Percentiles rank a stretch among this genome's conserved stretches.
phyloP scores from a whole-genome alignment of 768 basidiomycete species.

The Termitomyces sp. region DNA sequence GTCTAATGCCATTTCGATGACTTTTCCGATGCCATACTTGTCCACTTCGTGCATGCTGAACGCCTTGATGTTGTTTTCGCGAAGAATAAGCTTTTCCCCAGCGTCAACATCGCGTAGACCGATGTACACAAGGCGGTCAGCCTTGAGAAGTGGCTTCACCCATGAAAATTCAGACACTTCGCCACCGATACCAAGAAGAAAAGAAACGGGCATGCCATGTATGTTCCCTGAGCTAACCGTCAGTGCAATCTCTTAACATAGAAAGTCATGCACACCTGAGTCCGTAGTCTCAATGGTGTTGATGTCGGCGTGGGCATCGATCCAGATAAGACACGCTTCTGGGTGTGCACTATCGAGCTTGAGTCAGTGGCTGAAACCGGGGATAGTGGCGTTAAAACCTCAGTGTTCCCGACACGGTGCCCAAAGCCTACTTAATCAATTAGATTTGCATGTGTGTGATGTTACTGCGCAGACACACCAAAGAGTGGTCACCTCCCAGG shows the following conservation, averaged over 20 bases:
- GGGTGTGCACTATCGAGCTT: constrained; percentile 54
- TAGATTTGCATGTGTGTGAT: constrained; percentile 5
- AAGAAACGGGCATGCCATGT: constrained; percentile 97
- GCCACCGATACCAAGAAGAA: constrained; percentile 67
- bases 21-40: constrained; percentile 88
- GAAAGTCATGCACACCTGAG: constrained; percentile 46
- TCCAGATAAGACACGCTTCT: constrained; percentile 88
- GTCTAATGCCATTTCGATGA: constrained; percentile 95
- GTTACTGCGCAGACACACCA: constrained; percentile 48
- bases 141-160: constrained; percentile 62
- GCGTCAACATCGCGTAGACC: constrained; percentile 92
- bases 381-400: constrained; percentile 42
- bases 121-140: constrained; percentile 89
- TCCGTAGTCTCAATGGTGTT: constrained; percentile 84
- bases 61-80: constrained; percentile 76
- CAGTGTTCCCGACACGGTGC: constrained; percentile 89
- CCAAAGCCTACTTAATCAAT: constrained; percentile 61
- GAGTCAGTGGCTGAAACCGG: neutral
- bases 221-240: constrained; percentile 67
- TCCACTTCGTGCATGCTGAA: constrained; percentile 94
- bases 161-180: constrained; percentile 45
- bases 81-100: constrained; percentile 85
- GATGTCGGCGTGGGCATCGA: constrained; percentile 97
- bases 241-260: constrained; percentile 9
- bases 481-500: constrained; percentile 93